Percentiles rank a stretch among this genome's conserved stretches.
Conservation (phyloP, 148 eudicot genomes). For the Camellia sinensis region DNA sequence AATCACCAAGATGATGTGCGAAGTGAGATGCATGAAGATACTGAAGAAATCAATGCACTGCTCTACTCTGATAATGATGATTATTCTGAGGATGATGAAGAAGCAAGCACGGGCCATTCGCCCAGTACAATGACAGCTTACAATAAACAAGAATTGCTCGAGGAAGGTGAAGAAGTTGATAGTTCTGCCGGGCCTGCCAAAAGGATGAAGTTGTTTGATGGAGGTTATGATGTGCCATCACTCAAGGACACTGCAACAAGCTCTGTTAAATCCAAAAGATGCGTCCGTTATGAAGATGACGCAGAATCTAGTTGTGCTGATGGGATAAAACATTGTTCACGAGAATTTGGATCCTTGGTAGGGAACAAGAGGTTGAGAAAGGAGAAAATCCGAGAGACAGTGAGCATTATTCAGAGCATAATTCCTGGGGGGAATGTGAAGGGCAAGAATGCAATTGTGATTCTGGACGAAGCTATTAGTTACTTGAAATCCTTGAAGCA, state of each 20-base stretch:
- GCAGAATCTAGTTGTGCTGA: constrained; percentile 72
- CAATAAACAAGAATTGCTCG: constrained; percentile 37
- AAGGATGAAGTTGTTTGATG: constrained; percentile 43
- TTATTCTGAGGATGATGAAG: constrained; percentile 66
- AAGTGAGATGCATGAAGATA: constrained; percentile 76
- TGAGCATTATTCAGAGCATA: constrained; percentile 59
- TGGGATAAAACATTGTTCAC: constrained; percentile 15
- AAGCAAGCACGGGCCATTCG: constrained; percentile 83
- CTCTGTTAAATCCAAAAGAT: constrained; percentile 26
- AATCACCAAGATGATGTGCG: constrained; percentile 26
- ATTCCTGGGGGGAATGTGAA: constrained; percentile 59
- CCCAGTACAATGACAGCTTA: constrained; percentile 63
- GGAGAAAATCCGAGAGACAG: constrained; percentile 59
- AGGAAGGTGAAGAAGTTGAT: constrained; percentile 60
- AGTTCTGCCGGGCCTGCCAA: constrained; percentile 56
- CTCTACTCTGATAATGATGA: constrained; percentile 77
- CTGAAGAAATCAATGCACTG: constrained; percentile 82
- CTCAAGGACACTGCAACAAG: constrained; percentile 32
- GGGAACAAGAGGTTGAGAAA: constrained; percentile 45
- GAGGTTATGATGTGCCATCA: constrained; percentile 29
- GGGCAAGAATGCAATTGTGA: constrained; percentile 53
- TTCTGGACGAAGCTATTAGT: constrained; percentile 78
- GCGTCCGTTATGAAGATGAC: constrained; percentile 48
- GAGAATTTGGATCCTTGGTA: constrained; percentile 23
- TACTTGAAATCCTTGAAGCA: constrained; percentile 61